Evolutionary conservation across 2,329 filamentous ascomycete genomes (phyloP), one percentile per base, ranked within the genome.

Genomic region (Macrophomina pseudophaseolina): DNA sequence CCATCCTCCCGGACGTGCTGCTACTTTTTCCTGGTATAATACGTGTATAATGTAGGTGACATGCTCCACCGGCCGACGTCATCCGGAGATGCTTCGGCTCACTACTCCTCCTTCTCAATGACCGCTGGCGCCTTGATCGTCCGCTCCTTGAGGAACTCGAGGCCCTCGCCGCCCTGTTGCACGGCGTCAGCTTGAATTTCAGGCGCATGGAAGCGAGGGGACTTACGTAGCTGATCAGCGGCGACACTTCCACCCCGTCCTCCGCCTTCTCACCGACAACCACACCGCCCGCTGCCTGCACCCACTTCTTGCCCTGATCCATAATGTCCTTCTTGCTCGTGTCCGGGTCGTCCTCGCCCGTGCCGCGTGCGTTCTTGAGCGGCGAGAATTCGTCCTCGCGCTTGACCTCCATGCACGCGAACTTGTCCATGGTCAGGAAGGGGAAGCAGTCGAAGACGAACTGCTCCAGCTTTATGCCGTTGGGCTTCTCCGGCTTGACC

Each of bases 371-470:
- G 76, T 99, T 99, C 89, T 99, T 99, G 71, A 99, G 84, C 4
- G 95, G 95, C 33, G 93, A 97, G 83, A 99, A 99, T 82, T 99
- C 95, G 72, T 99, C 95, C 83, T 97, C 94, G 69, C 95, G 92
- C 80, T 90, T 92, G 63, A 99, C 95, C 82, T 99, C 95, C 82
- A 98, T 90, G 80, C 90, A 97, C 30, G 94, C 95, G 76, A 99
- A 99, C 82, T 96, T 93, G 71, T 90, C 86, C 70, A 99, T 88
- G 18, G 90, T 83, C 63, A 97, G 84, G 84, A 94, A 87, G 68
- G 94, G 94, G 86, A 99, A 99, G 76, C 97, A 95, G 78, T 99
- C 95, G 77, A 99, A 99, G 68, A 99, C 94, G 74, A 98, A 99
- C 81, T 98, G 95, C 86, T 99, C 95, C 46, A 99, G 88, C 86